Conservation (phyloP, 2,329 filamentous ascomycete genomes). For the Ascochyta rabiei region DNA sequence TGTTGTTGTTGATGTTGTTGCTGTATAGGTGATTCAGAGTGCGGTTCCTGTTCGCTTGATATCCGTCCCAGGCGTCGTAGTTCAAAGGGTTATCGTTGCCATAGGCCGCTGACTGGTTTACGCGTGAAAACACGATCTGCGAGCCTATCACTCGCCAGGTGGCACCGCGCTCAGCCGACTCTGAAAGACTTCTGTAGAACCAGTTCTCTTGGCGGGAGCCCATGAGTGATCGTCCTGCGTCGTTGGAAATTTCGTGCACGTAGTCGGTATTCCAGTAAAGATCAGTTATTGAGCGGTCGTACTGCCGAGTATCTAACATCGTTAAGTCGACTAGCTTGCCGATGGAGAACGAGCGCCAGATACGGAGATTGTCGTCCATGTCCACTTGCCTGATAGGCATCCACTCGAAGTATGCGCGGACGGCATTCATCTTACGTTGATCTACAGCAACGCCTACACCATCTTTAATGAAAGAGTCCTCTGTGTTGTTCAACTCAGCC, state of each 20-base stretch:
- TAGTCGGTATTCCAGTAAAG: constrained; percentile 66
- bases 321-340: constrained; percentile 51
- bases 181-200: constrained; percentile 58
- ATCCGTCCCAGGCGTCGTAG: constrained; percentile 69
- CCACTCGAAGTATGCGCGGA: constrained; percentile 54
- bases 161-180: constrained; percentile 67
- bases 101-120: constrained; percentile 56
- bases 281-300: constrained; percentile 53
- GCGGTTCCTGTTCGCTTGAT: constrained; percentile 72
- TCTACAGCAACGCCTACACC: constrained; percentile 49
- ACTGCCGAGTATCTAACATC: constrained; percentile 53
- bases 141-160: constrained; percentile 75
- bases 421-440: constrained; percentile 55
- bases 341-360: constrained; percentile 52
- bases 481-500: constrained; percentile 51
- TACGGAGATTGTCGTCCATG: constrained; percentile 52
- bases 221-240: constrained; percentile 73
- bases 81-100: constrained; percentile 57
- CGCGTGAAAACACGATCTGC: constrained; percentile 70
- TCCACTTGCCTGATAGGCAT: constrained; percentile 54
- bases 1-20: constrained; percentile 73
- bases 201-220: constrained; percentile 74
- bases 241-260: constrained; percentile 66
- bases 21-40: constrained; percentile 70
- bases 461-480: constrained; percentile 48